Base-by-base conservation (phyloP, 208 protist species). In the Strigomonas culicis region DNA sequence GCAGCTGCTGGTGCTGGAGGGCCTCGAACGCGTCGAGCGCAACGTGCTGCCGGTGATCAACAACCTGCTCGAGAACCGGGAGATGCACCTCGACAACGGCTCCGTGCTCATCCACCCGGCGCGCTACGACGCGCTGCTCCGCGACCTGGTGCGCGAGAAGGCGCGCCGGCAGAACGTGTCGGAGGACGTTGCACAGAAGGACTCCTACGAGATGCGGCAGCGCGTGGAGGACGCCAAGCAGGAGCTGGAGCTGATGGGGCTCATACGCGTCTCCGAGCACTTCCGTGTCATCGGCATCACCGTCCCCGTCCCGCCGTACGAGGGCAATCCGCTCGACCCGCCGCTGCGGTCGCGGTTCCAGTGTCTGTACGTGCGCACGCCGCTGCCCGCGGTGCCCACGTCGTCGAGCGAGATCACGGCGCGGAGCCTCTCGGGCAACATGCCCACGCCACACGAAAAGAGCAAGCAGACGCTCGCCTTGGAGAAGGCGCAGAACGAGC, bases 1-100 rank as follows among this genome's bases (percentile, higher is more conserved):
- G 0, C 86, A 97, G 43, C 75, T 98, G 36, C 82, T 98, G n/a
- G 75, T 98, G 15, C 74, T 99, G 27, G 96, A 99, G 30, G 97
- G 97, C 8, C 66, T 99, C 25, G 95, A 98, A 68, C 83, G 90
- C 68, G 93, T 92, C 13, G 97, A 98, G 77, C 88, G 94, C 19
- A 99, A 99, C 75, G 91, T 98, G 25, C 77, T 97, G 25, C 87
- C 93, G 3, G 82, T 97, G 22, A 83, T 97, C 59, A 98, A 99
- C 82, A 98, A 98, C 63, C 75, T 98, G n/a, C 74, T 98, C 10
- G 91, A 98, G 62, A 99, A 98, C 66, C 71, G 96, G 13, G 97
- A 99, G 72, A 98, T 99, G 97, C 72, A 85, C 41, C 81, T 98
- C 0, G 93, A 98, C 62, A 96, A 98, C 67, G 95, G 97, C 27